Evolutionary conservation across 1,284 basidiomycete species (phyloP), one percentile per base, ranked within the genome.

Genomic region (Moniliophthora roreri): DNA sequence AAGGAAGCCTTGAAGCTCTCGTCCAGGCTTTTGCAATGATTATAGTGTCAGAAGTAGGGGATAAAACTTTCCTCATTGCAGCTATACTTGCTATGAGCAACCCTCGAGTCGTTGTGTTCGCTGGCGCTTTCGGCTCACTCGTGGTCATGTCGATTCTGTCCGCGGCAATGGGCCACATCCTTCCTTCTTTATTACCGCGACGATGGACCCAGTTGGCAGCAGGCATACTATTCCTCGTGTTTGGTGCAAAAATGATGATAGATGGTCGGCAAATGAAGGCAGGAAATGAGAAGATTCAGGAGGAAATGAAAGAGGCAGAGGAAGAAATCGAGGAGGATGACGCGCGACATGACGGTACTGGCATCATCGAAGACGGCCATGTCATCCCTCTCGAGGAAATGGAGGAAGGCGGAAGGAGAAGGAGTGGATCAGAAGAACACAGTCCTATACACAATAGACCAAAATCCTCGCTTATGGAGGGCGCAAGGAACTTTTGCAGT

Each of bases 21-120:
- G 56, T 80, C 7, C 87, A 91, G 63, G 82, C 91, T 2, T 93
- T 94, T 73, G 68, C 81, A 54, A 93, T 95, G 87, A 96, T 95
- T 61, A 87, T 95, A 41, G 78, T 91, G 66, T 93, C 91, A 1
- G 93, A 95, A 75, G 89, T 95, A 37, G 95, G 96, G 44, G 97
- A 99, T 85, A 98, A 98, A 73, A 99, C 96, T 0, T 99, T 99
- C 68, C 85, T 99, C 56, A 98, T 98, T 45, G 83, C 96, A 20
- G 97, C 96, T 53, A 95, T 99, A 62, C 88, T 99, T 61, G 93
- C 96, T 8, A 96, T 97, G 85, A 88, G 95, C 2, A 94, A 98
- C 66, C 85, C 93, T 0, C 86, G 94, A 11, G 65, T 88, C 42
- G 74, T 88, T 52, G 95, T 99, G 51, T 98, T 98, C 67, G 77